Conservation (phyloP, 1,284 basidiomycete species). For the Cryptococcus deneoformans region DNA sequence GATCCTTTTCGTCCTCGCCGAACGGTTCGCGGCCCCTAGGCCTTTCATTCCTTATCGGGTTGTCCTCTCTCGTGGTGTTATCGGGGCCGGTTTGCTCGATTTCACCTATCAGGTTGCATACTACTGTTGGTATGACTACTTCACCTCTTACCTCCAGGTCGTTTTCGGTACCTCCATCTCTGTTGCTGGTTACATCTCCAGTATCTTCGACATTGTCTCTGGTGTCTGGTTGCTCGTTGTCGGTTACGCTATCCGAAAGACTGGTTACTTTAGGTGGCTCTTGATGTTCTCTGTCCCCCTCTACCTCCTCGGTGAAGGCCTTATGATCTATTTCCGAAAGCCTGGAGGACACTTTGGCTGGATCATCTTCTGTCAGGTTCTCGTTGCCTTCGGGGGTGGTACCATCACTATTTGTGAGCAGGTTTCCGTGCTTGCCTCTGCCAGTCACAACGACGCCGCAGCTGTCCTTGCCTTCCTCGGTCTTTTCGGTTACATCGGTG, state of each 20-base stretch:
- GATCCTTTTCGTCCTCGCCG: conserved; percentile 41
- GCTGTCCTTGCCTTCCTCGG: conserved; percentile 47
- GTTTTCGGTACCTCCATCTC: conserved; percentile 44
- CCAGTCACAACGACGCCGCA: conserved; percentile 47
- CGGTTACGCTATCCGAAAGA: conserved; percentile 40
- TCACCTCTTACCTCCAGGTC: conserved; percentile 42
- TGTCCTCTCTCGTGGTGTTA: conserved; percentile 43
- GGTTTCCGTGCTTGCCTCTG: conserved; percentile 46
- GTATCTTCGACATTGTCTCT: conserved; percentile 46
- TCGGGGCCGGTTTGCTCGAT: conserved; percentile 44
- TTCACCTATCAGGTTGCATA: conserved; percentile 44
- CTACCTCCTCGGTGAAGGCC: conserved; percentile 42
- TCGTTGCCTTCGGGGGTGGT: conserved; percentile 49
- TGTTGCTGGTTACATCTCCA: conserved; percentile 45
- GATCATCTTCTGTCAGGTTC: conserved; percentile 44
- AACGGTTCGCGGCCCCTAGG: conserved; percentile 30
- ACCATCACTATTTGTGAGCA: conserved; percentile 48
- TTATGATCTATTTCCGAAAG: conserved; percentile 48
- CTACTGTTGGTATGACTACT: conserved; percentile 42
- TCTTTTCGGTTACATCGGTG: conserved; percentile 43
- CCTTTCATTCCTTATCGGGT: conserved; percentile 47
- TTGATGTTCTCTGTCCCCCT: conserved; percentile 35
- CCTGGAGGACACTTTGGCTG: conserved; percentile 26
- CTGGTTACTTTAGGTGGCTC: conserved; percentile 47
- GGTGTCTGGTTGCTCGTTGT: conserved; percentile 42